These are phyloP conservation scores for Apiotrichum mycotoxinovorans DNA, from an alignment of 1,284 basidiomycete genomes.

Conservation along the genomic window DNA sequence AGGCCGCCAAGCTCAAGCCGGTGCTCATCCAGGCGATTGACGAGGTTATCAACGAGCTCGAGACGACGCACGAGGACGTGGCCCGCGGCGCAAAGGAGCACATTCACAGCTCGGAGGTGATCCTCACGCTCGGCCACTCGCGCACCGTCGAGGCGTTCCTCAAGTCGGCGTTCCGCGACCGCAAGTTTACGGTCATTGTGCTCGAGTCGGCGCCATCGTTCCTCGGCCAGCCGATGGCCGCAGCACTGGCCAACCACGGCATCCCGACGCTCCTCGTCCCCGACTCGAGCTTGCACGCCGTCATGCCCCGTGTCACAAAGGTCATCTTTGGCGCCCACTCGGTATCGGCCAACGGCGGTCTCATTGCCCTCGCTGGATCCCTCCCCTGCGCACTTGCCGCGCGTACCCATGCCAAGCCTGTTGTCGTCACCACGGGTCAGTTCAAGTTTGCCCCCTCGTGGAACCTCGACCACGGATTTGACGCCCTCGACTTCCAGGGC, in stretches of 20 bases:
- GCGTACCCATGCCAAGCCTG: constrained; percentile 85
- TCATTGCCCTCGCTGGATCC: constrained; percentile 83
- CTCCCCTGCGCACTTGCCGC: constrained; percentile 83
- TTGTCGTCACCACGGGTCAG: constrained; percentile 90
- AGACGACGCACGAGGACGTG: constrained; percentile 91
- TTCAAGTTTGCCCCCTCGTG: constrained; percentile 94
- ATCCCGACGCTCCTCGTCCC: constrained; percentile 94
- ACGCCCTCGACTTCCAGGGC: constrained; percentile 80
- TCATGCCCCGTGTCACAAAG: constrained; percentile 97
- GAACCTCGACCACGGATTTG: constrained; percentile 85
- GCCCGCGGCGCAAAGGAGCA: constrained; percentile 93
- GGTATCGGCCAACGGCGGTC: constrained; percentile 91
- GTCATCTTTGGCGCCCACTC: constrained; percentile 89
- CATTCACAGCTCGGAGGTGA: constrained; percentile 95
- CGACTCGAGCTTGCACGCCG: constrained; percentile 88
- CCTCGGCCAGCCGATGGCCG: constrained; percentile 79
- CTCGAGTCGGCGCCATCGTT: constrained; percentile 92
- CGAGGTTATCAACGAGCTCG: constrained; percentile 90
- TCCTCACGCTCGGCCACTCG: constrained; percentile 91
- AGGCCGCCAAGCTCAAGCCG: constrained; percentile 49
- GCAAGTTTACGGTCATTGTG: constrained; percentile 94
- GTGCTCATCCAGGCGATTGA: constrained; percentile 82
- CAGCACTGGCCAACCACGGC: constrained; percentile 68
- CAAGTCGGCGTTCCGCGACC: constrained; percentile 80
- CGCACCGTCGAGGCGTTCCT: constrained; percentile 92